Evolutionary conservation across 2,329 filamentous ascomycete species (phyloP), one percentile per base, ranked within the genome.

Genomic region (Botryotinia calthae): DNA sequence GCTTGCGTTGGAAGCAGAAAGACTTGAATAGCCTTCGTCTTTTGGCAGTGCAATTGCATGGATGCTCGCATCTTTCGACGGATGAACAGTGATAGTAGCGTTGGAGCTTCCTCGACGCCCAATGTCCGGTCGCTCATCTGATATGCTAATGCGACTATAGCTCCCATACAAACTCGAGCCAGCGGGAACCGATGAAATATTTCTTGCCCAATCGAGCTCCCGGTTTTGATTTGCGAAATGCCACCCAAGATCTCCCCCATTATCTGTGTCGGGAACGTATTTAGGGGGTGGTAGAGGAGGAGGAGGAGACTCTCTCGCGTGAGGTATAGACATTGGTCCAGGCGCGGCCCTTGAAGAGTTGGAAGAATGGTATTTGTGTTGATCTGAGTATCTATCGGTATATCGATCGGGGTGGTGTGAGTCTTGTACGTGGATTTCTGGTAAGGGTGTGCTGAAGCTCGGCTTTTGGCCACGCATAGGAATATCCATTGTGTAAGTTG

Each of bases 241-340:
- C 73, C 76, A 78, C 74, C 86, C 89, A 72, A 86, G 84, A 81
- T 91, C 90, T 77, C 87, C 84, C 63, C 88, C 88, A 63, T 71
- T 71, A 56, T 74, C 74, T 64, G 84, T 82, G 74, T 88, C 86
- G 76, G 85, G 84, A 73, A 91, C 86, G 79, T 86, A 83, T 81
- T 84, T 85, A 70, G 89, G 87, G 73, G 90, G 90, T 77, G 90
- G 90, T 78, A 92, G 84, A 67, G 89, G 89, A 75, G 90, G 90
- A 73, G 90, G 90, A 68, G 78, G 66, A n/a, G 81, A 76, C 44
- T 85, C 84, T 78, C 86, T 84, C 74, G 86, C 84, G 79, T 87
- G 85, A 67, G 88, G 88, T 79, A 92, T 91, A 74, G 89, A 84
- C 88, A 92, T 89, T 76, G 88, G 86, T 75, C 85, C 85, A 75